phyloP scores from a whole-genome alignment of 495 filamentous ascomycete genomes.

The Penicillium bialowiezense region DNA sequence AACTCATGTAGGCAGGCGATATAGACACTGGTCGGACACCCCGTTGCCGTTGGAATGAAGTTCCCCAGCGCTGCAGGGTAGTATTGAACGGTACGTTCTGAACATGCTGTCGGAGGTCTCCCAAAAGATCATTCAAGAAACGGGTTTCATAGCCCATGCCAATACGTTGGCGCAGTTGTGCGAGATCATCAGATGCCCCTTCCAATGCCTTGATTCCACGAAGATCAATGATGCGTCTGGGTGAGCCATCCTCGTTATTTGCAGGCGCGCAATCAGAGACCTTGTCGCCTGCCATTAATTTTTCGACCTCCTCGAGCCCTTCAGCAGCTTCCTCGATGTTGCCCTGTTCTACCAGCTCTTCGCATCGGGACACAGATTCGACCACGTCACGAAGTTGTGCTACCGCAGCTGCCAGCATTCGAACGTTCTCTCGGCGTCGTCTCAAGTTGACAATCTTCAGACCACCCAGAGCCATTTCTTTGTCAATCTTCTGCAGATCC shows the following conservation, averaged over 20 bases:
- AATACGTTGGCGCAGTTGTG: constrained; percentile 70
- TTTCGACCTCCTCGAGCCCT: constrained; percentile 72
- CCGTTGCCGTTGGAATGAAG: constrained; percentile 59
- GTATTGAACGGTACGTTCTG: constrained; percentile 65
- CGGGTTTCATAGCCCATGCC: constrained; percentile 82
- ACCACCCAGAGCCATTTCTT: constrained; percentile 82
- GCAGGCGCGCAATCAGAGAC: constrained; percentile 23
- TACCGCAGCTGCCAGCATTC: constrained; percentile 76
- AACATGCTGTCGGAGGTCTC: constrained; percentile 81
- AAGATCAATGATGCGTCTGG: constrained; percentile 58
- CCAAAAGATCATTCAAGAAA: constrained; percentile 74
- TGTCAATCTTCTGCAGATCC: constrained; percentile 76
- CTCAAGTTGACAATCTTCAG: constrained; percentile 82
- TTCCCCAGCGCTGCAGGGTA: constrained; percentile 76
- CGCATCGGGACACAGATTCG: constrained; percentile 70
- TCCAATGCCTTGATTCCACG: constrained; percentile 75
- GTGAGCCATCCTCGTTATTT: constrained; percentile 22
- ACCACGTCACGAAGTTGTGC: constrained; percentile 79
- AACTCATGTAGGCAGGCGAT: constrained; percentile 71
- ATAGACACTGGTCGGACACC: constrained; percentile 63
- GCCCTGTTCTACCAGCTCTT: constrained; percentile 75
- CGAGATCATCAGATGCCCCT: constrained; percentile 73
- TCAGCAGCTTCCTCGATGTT: constrained; percentile 76
- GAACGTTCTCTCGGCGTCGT: constrained; percentile 78
- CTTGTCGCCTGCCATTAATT: constrained; percentile 68